Base-by-base conservation (phyloP, 1,284 basidiomycete genomes). In the Marasmius oreades region DNA sequence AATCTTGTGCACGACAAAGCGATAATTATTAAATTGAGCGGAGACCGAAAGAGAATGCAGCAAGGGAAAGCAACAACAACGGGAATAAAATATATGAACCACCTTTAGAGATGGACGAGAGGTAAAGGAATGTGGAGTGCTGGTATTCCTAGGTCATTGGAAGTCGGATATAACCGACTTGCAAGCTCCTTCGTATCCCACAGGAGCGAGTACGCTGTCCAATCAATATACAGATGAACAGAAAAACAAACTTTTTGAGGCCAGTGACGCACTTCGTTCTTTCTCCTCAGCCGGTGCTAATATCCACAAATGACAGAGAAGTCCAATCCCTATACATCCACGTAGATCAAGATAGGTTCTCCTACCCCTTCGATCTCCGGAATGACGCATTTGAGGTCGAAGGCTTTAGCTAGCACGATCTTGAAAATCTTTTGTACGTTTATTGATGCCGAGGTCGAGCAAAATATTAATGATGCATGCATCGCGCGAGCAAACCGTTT, bases 381-480 rank as follows among this genome's bases (percentile, higher is more conserved):
- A 65, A 98, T 95, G 61, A 96, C 93, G 69, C 93, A 96, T 83
- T 97, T 93, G 58, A 90, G 78, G 72, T 93, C 92, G 66, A 93
- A 93, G 31, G 92, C 91, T 70, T 93, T 93, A 53, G 90, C 90
- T 52, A 94, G 80, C 45, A 95, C 90, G 71, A 95, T 95, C 79
- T 98, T 97, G 86, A 98, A 98, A 65, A 98, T 98, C 81, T 98
- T 97, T 80, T 98, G 96, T 53, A 99, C 95, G 71, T 99, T 98
- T 78, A 98, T 97, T 58, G 94, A 94, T 63, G 95, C 94, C 39
- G 92, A 93, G 42, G 96, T 98, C 45, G 95, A 98, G 75, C 95
- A 98, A 75, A 98, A 99, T 72, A 98, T 96, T 65, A 99, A 77
- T 8, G 95, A 96, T 8, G 96, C 95, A 68, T 97, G 95, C 96